A percentile compares a stretch with the other conserved stretches of the same genome.
These are phyloP conservation scores for Lindgomyces ingoldianus DNA, from an alignment of 495 filamentous ascomycete species.

Conservation along the genomic window DNA sequence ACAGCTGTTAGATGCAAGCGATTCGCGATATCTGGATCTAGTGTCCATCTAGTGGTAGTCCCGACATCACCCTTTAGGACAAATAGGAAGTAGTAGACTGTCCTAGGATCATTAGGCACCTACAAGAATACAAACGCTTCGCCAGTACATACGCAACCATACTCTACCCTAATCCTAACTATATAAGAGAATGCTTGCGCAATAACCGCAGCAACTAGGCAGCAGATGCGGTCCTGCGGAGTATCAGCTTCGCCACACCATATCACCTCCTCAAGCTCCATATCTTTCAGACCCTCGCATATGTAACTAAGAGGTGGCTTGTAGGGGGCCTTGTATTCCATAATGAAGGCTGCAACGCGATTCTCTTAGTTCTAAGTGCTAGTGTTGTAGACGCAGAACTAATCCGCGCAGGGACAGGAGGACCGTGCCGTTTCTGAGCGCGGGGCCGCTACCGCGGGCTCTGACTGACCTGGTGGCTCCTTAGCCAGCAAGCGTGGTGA, in stretches of 20 bases:
- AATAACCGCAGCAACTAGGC: slow-evolving; percentile 34
- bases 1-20: neutral
- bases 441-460: slow-evolving; percentile 3
- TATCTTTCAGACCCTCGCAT: slow-evolving; percentile 38
- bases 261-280: slow-evolving; percentile 36
- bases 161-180: slow-evolving; percentile 29
- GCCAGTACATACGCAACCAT: slow-evolving; percentile 36
- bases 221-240: slow-evolving; percentile 14
- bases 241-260: slow-evolving; percentile 27
- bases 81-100: neutral
- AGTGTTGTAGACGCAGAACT: slow-evolving; percentile 44
- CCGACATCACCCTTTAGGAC: neutral
- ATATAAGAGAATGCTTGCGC: slow-evolving; percentile 40
- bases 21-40: neutral
- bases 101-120: slow-evolving; percentile 34
- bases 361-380: slow-evolving; percentile 22
- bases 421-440: slow-evolving; percentile 11
- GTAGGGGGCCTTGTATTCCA: slow-evolving; percentile 45
- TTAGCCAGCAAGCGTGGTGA: too few relatives aligned
- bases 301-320: slow-evolving; percentile 41
- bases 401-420: slow-evolving; percentile 32
- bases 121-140: slow-evolving; percentile 37
- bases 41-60: neutral
- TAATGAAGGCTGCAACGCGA: slow-evolving; percentile 36
- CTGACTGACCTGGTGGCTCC: too few relatives aligned